phyloP scores from a whole-genome alignment of 2,329 filamentous ascomycete genomes.

The Penicillium sp. region DNA sequence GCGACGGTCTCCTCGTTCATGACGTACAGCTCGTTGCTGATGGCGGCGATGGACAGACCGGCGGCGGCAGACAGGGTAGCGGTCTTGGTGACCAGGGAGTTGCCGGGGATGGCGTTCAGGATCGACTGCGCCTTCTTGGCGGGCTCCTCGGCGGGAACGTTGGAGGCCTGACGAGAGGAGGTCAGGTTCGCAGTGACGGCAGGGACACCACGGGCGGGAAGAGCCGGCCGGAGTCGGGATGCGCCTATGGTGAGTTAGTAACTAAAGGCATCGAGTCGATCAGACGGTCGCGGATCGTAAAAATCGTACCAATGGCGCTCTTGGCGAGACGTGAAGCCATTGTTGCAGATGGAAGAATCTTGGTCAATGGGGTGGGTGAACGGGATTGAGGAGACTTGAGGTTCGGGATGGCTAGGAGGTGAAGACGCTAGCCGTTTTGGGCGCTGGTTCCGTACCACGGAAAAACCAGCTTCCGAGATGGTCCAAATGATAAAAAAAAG shows the following conservation, averaged over 20 bases:
- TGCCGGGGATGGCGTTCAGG: conserved; percentile 88
- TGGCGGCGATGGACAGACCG: conserved; percentile 86
- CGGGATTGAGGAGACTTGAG: conserved; percentile 42
- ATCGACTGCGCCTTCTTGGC: conserved; percentile 97
- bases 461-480: conserved; percentile 35
- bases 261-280: conserved; percentile 21
- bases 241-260: conserved; percentile 63
- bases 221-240: conserved; percentile 80
- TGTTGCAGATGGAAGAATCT: conserved; percentile 62
- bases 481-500: conserved; percentile 31
- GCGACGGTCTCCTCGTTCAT: conserved; percentile 98
- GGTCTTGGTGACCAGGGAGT: conserved; percentile 89
- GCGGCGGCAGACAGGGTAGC: conserved; percentile 93
- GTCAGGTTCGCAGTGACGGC: conserved; percentile 68
- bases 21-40: conserved; percentile 99
- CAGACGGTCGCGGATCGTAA: conserved; percentile 22
- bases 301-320: conserved; percentile 83
- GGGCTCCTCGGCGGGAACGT: conserved; percentile 80
- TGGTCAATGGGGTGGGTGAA: conserved; percentile 42
- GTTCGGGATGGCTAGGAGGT: conserved; percentile 40
- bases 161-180: conserved; percentile 68
- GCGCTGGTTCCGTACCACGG: conserved; percentile 26
- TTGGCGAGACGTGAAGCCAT: conserved; percentile 98
- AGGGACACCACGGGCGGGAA: conserved; percentile 69
- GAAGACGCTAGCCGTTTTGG: conserved; percentile 36